phyloP scores from a whole-genome alignment of 1,284 basidiomycete genomes.

The Baeospora myosura region DNA sequence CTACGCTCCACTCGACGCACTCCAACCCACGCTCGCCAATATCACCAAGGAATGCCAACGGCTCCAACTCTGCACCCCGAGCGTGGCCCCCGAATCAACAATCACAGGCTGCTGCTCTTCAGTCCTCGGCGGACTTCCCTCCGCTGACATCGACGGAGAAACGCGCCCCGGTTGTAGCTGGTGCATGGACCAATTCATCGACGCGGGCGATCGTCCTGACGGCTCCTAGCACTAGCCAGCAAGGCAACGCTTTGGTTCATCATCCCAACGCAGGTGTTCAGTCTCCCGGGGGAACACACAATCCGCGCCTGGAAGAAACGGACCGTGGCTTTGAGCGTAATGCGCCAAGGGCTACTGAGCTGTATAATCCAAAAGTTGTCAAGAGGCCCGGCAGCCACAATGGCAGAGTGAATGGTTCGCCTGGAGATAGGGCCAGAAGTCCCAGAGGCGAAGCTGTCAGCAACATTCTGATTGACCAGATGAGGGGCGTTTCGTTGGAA shows the following conservation, averaged over 20 bases:
- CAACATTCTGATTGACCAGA: slow-evolving; percentile 3
- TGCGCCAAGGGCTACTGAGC: slow-evolving; percentile 41
- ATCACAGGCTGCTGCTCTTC: slow-evolving; percentile 24
- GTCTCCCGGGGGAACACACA: slow-evolving; percentile 11
- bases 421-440: neutral
- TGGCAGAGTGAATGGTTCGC: neutral
- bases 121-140: slow-evolving; percentile 65
- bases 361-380: slow-evolving; percentile 42
- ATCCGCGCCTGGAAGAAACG: slow-evolving; percentile 37
- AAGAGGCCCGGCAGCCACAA: neutral
- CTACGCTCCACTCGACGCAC: slow-evolving; percentile 44
- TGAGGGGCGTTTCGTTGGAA: slow-evolving; percentile 3
- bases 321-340: slow-evolving; percentile 45
- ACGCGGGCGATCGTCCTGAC: slow-evolving; percentile 38
- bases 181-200: slow-evolving; percentile 62
- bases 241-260: slow-evolving; percentile 29
- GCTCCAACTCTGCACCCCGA: slow-evolving; percentile 16
- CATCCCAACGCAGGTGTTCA: slow-evolving; percentile 21
- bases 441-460: neutral
- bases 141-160: slow-evolving; percentile 47
- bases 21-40: slow-evolving; percentile 41
- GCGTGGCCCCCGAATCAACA: slow-evolving; percentile 6
- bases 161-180: slow-evolving; percentile 40
- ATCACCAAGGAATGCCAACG: slow-evolving; percentile 18
- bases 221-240: slow-evolving; percentile 17